Percentiles rank a stretch among this genome's conserved stretches.
phyloP scores from a whole-genome alignment of 2,329 filamentous ascomycete genomes.

The Pseudogymnoascus sp. region DNA sequence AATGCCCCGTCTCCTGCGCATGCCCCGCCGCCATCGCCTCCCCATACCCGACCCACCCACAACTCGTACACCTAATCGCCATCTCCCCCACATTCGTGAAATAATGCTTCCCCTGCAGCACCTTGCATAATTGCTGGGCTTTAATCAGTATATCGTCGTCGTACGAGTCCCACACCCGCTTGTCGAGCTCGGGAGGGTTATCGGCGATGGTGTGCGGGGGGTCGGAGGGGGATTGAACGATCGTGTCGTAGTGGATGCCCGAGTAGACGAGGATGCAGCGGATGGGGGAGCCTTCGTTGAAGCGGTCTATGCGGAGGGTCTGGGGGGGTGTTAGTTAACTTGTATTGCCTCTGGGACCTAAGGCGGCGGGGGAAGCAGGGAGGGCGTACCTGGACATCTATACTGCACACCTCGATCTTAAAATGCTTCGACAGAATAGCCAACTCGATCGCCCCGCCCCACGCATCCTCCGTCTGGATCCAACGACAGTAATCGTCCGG shows the following conservation, averaged over 20 bases:
- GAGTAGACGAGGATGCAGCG: slow-evolving; percentile 82
- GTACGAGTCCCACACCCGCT: slow-evolving; percentile 49
- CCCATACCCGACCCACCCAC: slow-evolving; percentile 62
- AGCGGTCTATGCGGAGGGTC: slow-evolving; percentile 60
- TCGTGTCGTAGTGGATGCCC: slow-evolving; percentile 88
- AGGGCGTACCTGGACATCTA: slow-evolving; percentile 60
- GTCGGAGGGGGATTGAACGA: slow-evolving; percentile 65
- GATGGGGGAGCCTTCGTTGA: slow-evolving; percentile 62
- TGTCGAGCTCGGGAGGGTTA: slow-evolving; percentile 67
- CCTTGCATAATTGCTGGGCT: slow-evolving; percentile 57
- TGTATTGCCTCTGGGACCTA: slow-evolving; percentile 13
- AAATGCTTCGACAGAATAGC: slow-evolving; percentile 80
- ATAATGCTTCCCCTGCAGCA: slow-evolving; percentile 69
- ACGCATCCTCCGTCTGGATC: slow-evolving; percentile 74
- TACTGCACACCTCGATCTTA: slow-evolving; percentile 75
- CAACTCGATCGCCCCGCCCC: slow-evolving; percentile 90
- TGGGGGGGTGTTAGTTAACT: slow-evolving; percentile 32
- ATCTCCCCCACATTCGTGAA: slow-evolving; percentile 84
- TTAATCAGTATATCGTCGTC: slow-evolving; percentile 64
- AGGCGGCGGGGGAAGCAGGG: neutral
- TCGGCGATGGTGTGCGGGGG: slow-evolving; percentile 50
- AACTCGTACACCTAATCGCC: slow-evolving; percentile 69
- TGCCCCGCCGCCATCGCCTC: slow-evolving; percentile 58
- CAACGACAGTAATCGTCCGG: slow-evolving; percentile 73
- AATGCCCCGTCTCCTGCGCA: slow-evolving; percentile 54